A percentile compares a stretch with the other conserved stretches of the same genome.
phyloP scores from a whole-genome alignment of 345 rosid genomes.

The Cardamine resedifolia region DNA sequence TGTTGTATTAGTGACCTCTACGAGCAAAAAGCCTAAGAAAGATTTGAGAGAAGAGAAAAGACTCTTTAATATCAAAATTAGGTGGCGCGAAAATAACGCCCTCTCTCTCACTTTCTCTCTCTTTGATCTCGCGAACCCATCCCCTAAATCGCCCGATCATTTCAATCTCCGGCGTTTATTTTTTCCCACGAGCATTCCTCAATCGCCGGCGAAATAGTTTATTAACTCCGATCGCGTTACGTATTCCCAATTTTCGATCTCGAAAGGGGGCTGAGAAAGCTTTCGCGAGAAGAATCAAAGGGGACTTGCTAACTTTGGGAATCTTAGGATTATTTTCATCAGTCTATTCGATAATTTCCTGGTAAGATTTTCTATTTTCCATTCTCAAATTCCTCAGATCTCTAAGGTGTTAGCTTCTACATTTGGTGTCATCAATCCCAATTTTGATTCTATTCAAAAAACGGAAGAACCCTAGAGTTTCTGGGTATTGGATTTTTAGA shows the following conservation, averaged over 20 bases:
- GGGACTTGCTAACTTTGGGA: not conserved
- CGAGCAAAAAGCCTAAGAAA: not conserved
- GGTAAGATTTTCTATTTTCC: not conserved
- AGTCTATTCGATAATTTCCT: not conserved
- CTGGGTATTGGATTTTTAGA: slow-evolving; percentile 3
- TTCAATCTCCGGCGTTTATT: slow-evolving; percentile 24
- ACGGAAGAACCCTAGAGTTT: slow-evolving; percentile 30
- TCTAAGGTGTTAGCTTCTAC: slow-evolving; percentile 1
- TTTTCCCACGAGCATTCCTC: not conserved
- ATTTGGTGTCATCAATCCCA: slow-evolving; percentile 6
- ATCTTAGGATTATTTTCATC: not conserved
- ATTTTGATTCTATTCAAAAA: not conserved
- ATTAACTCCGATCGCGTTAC: not conserved
- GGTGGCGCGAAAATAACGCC: slow-evolving; percentile 87
- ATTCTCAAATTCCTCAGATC: slow-evolving; percentile 23
- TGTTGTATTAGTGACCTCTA: not conserved
- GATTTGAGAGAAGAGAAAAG: slow-evolving; percentile 3
- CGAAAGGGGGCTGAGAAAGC: not conserved
- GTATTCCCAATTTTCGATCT: slow-evolving; percentile 20
- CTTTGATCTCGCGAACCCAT: slow-evolving; percentile 23
- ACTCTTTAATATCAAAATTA: slow-evolving; percentile 37
- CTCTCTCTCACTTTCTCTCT: slow-evolving; percentile 15
- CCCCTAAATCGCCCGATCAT: slow-evolving; percentile 23
- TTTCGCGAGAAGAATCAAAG: slow-evolving; percentile 12
- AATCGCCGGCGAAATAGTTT: slow-evolving; percentile 8